Percentiles rank a stretch among this genome's conserved stretches.
These are phyloP conservation scores for Coccomyxa sp. DNA, from an alignment of 139 green algal genomes.

Conservation along the genomic window DNA sequence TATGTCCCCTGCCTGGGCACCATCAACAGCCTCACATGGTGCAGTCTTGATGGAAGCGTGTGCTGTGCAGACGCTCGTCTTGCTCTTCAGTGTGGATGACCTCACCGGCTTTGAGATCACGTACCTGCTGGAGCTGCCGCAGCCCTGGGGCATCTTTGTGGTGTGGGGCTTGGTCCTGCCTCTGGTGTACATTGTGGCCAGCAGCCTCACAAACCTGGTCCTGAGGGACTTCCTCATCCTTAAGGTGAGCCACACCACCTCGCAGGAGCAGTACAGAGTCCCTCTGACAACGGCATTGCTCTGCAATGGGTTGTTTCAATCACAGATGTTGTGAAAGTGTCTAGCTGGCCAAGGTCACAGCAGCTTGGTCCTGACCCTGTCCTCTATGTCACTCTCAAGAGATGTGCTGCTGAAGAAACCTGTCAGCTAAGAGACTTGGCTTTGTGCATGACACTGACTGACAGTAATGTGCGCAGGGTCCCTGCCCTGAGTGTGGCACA, in stretches of 20 bases:
- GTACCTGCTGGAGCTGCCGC: constrained; percentile 70
- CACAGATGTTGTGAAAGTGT: background rate
- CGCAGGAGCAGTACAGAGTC: background rate
- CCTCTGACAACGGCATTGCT: background rate
- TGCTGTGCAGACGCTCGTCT: constrained; percentile 47
- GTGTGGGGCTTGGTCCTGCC: constrained; percentile 85
- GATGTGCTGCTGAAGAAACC: background rate
- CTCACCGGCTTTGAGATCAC: constrained; percentile 83
- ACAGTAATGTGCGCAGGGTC: constrained; percentile 12
- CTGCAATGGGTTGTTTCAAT: background rate
- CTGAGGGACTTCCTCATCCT: constrained; percentile 81
- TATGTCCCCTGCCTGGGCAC: no score
- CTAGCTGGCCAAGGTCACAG: background rate
- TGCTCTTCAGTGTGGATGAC: constrained; percentile 79
- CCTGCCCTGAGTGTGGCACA: constrained; percentile 76
- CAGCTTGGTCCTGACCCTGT: background rate
- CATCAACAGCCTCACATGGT: no score
- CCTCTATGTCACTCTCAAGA: background rate
- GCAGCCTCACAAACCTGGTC: constrained; percentile 73
- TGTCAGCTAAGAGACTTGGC: background rate
- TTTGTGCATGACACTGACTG: background rate
- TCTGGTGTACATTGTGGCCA: constrained; percentile 68
- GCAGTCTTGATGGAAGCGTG: no score
- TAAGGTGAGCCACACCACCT: constrained; percentile 36
- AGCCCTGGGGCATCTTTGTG: constrained; percentile 72